These are phyloP conservation scores for Talaromyces proteolyticus DNA, from an alignment of 495 filamentous ascomycete species.

Conservation along the genomic window DNA sequence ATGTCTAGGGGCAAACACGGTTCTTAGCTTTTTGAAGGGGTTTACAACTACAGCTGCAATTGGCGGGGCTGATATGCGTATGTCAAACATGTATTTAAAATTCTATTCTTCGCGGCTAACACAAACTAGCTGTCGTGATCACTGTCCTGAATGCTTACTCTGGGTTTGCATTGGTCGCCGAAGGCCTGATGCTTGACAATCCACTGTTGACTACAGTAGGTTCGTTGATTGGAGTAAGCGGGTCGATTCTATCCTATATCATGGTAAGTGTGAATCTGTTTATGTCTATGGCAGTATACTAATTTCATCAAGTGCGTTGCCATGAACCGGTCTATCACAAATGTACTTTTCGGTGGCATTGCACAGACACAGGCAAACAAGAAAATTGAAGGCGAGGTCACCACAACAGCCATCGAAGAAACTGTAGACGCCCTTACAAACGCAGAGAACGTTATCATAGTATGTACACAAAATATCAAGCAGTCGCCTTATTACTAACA, in stretches of 20 bases:
- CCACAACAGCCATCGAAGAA: conserved; percentile 67
- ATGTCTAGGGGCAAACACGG: conserved; percentile 65
- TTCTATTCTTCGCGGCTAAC: neutral
- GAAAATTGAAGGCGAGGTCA: conserved; percentile 69
- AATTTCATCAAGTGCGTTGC: conserved; percentile 55
- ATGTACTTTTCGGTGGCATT: conserved; percentile 78
- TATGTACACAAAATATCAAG: conserved; percentile 7
- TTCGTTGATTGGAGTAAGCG: conserved; percentile 73
- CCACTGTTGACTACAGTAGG: conserved; percentile 72
- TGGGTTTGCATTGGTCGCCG: conserved; percentile 75
- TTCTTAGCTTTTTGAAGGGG: conserved; percentile 73
- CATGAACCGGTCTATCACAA: conserved; percentile 76
- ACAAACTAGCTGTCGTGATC: conserved; percentile 58
- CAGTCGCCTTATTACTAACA: neutral
- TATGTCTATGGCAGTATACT: neutral
- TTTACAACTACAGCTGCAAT: conserved; percentile 78
- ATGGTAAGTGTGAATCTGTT: conserved; percentile 27
- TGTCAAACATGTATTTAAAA: conserved; percentile 5
- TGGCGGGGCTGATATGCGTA: conserved; percentile 78
- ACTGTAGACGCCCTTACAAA: conserved; percentile 63
- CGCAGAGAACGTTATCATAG: conserved; percentile 73
- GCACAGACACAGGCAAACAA: conserved; percentile 52
- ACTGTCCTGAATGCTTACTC: conserved; percentile 82
- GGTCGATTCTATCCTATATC: conserved; percentile 78
- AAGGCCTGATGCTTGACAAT: conserved; percentile 84